These are phyloP conservation scores for Rhodotorula sp. DNA, from an alignment of 1,284 basidiomycete species.

Conservation along the genomic window DNA sequence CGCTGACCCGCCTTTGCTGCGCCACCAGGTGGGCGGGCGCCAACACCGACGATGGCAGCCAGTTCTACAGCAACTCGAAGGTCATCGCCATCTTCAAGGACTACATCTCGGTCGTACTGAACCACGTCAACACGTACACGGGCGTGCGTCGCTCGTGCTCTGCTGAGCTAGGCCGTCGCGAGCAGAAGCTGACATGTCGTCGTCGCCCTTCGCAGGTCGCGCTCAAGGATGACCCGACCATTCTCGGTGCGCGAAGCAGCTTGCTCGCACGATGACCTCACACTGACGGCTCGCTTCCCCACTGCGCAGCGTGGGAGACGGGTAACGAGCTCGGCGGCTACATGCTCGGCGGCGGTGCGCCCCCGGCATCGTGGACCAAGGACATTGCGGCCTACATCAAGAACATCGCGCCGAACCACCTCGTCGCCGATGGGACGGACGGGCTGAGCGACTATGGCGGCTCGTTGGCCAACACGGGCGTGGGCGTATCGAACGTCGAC, in stretches of 20 bases:
- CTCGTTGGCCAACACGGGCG: constrained; percentile 26
- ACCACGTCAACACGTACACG: constrained; percentile 43
- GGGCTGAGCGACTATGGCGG: constrained; percentile 37
- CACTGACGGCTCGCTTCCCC: not conserved
- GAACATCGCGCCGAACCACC: constrained; percentile 49
- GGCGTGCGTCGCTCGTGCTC: constrained; percentile 24
- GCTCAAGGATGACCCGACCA: constrained; percentile 42
- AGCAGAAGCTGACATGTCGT: not conserved
- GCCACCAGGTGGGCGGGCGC: constrained; percentile 35
- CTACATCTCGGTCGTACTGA: constrained; percentile 43
- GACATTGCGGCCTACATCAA: constrained; percentile 50
- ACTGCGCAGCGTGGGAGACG: constrained; percentile 50
- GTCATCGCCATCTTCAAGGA: constrained; percentile 42
- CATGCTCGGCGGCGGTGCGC: constrained; percentile 47
- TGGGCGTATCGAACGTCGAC: constrained; percentile 26
- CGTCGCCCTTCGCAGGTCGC: constrained; percentile 27
- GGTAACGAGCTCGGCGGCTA: constrained; percentile 51
- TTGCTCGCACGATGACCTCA: too few relatives aligned
- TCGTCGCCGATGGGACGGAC: constrained; percentile 46
- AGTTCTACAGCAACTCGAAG: constrained; percentile 41
- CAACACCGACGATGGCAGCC: constrained; percentile 34
- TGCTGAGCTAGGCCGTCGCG: not conserved
- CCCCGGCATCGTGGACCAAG: constrained; percentile 50
- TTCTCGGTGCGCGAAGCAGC: constrained; percentile 31
- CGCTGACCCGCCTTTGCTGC: too few relatives aligned